Base-by-base conservation (phyloP, 306 rosid genomes). In the Cicer pinnatifidum region DNA sequence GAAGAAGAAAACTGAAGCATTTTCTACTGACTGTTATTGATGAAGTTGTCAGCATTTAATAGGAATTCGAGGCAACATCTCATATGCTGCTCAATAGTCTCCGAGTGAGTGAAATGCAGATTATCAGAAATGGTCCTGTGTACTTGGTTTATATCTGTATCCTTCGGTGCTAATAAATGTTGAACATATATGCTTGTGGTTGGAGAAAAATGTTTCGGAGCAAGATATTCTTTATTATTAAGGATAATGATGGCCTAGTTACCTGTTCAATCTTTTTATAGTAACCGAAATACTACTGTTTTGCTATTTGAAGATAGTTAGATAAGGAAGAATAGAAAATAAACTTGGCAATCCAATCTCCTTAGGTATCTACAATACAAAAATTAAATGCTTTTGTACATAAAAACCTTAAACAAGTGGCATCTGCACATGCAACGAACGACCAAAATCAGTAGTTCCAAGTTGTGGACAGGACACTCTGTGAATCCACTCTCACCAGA, bases 1-100 rank as follows among this genome's bases (percentile, higher is more conserved):
- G 96, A 66, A 88, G 97, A 83, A 88, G 90, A 85, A 66, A 66
- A 20, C 89, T 76, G 65, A 89, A 88, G 82, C 80, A 83, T 81
- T 73, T 70, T 6, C 71, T 83, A 7, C 64, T 84, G 86, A 77
- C 67, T 33, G 80, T 52, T 44, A 38, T 83, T 9, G 84, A 74
- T 6, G 72, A 79, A 19, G 72, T 71, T 20, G 44, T 37, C 48
- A 6, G n/a, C 62, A 39, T 73, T 20, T 83, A 81, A 79, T 17
- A 1, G 51, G 60, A 43, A 38, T 64, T 69, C 58, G 8, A 72
- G 48, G 60, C 72, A 35, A 35, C 20, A 65, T 12, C 46, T 39
- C 39, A 23, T 17, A 41, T 72, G 69, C 58, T 16, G 69, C 52
- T 80, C 76, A 59, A 41, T 54, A 37, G 61, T 72, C 69, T 80